Percentiles rank a stretch among this genome's conserved stretches.
phyloP scores from a whole-genome alignment of 495 filamentous ascomycete genomes.

The Trichoderma virens region DNA sequence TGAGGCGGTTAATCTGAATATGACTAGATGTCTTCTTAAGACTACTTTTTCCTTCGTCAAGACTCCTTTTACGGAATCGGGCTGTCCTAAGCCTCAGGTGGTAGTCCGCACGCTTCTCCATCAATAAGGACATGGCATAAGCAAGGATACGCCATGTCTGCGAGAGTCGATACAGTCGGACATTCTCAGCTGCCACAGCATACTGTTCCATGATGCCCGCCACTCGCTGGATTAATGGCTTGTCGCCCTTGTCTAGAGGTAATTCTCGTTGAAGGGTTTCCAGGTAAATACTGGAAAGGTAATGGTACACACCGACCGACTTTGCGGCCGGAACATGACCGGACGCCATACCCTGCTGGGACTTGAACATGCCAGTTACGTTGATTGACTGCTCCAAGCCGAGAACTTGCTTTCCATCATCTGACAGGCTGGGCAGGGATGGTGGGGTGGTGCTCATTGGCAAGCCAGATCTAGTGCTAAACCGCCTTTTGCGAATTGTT shows the following conservation, averaged over 20 bases:
- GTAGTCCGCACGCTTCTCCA: slow-evolving; percentile 49
- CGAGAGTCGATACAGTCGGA: slow-evolving; percentile 54
- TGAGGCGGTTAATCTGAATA: background rate
- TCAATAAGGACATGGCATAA: slow-evolving; percentile 52
- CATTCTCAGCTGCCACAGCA: slow-evolving; percentile 51
- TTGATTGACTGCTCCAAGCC: slow-evolving; percentile 55
- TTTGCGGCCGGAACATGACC: slow-evolving; percentile 51
- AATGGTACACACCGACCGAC: slow-evolving; percentile 46
- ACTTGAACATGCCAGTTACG: slow-evolving; percentile 43
- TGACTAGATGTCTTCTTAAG: background rate
- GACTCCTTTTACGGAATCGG: background rate
- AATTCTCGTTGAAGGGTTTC: slow-evolving; percentile 34
- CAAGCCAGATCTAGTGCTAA: slow-evolving; percentile 24
- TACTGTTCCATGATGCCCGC: slow-evolving; percentile 51
- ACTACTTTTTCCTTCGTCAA: background rate
- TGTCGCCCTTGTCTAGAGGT: slow-evolving; percentile 19
- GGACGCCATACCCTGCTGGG: slow-evolving; percentile 54
- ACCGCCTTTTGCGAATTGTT: slow-evolving; percentile 27
- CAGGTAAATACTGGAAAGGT: slow-evolving; percentile 54
- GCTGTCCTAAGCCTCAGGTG: slow-evolving; percentile 39
- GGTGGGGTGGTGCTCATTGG: slow-evolving; percentile 54
- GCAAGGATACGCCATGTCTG: slow-evolving; percentile 70
- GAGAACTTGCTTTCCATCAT: slow-evolving; percentile 34
- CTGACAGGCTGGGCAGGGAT: slow-evolving; percentile 35
- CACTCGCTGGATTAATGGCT: slow-evolving; percentile 34